A percentile compares a stretch with the other conserved stretches of the same genome.
These are phyloP conservation scores for Acanthamoeba rhysodes DNA, from an alignment of 208 protist genomes.

Conservation along the genomic window DNA sequence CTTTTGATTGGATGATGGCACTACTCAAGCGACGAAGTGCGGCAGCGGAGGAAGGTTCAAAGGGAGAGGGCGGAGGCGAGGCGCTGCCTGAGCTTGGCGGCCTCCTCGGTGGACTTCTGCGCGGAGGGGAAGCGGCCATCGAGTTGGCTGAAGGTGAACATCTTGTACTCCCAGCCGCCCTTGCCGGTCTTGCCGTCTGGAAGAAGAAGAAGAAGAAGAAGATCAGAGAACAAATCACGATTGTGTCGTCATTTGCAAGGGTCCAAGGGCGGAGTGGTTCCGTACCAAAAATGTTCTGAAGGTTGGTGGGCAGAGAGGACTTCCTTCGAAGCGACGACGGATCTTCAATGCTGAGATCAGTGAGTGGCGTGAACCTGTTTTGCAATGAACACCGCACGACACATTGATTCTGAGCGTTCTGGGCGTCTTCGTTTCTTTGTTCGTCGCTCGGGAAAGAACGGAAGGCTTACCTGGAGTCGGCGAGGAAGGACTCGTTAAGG, in stretches of 20 bases:
- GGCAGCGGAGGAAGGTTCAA: too few relatives aligned
- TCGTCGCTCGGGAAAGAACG: too few relatives aligned
- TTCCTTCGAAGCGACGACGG: constrained; percentile 57
- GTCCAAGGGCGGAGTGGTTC: not conserved
- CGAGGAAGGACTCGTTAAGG: constrained; percentile 43
- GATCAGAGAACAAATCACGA: too few relatives aligned
- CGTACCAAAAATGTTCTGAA: constrained; percentile 11
- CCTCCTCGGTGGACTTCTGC: not conserved
- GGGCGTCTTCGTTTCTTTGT: too few relatives aligned
- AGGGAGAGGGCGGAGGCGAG: not conserved
- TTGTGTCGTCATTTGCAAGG: too few relatives aligned
- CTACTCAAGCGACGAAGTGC: too few relatives aligned
- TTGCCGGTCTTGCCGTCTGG: not conserved
- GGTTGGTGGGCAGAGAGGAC: constrained; percentile 4
- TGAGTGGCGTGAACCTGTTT: constrained; percentile 33
- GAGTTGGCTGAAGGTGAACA: constrained; percentile 51
- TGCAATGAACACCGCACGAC: not conserved
- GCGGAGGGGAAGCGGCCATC: constrained; percentile 1
- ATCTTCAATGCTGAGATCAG: constrained; percentile 13
- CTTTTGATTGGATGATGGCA: not conserved
- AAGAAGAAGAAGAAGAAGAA: not conserved
- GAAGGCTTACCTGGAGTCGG: constrained; percentile 32
- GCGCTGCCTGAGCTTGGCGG: constrained; percentile 13
- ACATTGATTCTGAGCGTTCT: not conserved
- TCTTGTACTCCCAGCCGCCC: constrained; percentile 66